Base-by-base conservation (phyloP, 139 green algal species). In the Asterochloris erici region DNA sequence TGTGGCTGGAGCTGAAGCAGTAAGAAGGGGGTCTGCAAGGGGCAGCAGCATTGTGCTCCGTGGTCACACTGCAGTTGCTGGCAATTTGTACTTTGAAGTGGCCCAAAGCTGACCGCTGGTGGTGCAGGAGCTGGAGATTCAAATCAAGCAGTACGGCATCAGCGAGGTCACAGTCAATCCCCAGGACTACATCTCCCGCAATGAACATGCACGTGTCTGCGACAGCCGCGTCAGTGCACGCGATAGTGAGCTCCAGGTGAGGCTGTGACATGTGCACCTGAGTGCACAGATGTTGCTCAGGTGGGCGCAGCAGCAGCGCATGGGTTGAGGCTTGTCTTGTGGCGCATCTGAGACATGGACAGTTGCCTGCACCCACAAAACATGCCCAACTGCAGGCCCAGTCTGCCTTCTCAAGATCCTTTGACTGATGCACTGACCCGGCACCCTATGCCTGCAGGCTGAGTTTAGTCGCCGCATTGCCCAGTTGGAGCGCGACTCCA, bases 61-160 rank as follows among this genome's bases (percentile, higher is more conserved):
- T 54, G 38, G 6, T 54, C 4, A 6, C 6, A 6, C 38, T 54
- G 38, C 38, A 2, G 38, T 54, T 54, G n/a, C 38, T 10, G 38
- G 38, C 38, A 54, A 54, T 2, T 6, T 54, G 4, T 54, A 54
- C 38, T 6, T 54, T 54, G 2, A 2, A 54, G 38, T 54, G 38
- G 38, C 6, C 38, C 38, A 2, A 54, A 6, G 6, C 38, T 71
- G 66, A 24, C 17, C 10, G 21, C 21, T 21, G 21, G 12, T 70
- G 76, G 47, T 80, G 60, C 60, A 62, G 60, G 76, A 80, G 76
- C 68, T 80, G 76, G 76, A 80, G 60, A 26, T 62, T 13, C 68
- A 80, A n/a, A 61, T 80, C 60, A 80, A 80, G 76, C 76, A 80
- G 47, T 80, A 80, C 13, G 76, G 76, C 76, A 80, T 80, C 76